Percentiles rank a stretch among this genome's conserved stretches.
Evolutionary conservation across 169 alveolate genomes (phyloP).

Genomic region (Plasmodium gaboni): DNA sequence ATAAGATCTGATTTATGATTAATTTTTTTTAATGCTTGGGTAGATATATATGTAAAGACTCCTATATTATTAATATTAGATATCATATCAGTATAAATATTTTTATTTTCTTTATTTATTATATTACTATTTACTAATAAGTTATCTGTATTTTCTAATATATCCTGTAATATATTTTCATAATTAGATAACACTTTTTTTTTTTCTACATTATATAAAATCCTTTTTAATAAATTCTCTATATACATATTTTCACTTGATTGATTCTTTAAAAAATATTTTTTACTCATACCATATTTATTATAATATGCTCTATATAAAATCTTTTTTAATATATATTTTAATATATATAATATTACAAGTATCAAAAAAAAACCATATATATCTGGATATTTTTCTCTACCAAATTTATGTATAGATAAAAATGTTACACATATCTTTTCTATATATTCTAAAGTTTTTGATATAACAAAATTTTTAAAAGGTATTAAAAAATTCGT

Average conservation of each 20-base stretch:
- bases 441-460: slow-evolving; percentile 18
- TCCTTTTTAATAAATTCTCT: slow-evolving; percentile 38
- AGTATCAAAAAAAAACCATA: slow-evolving; percentile 25
- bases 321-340: not conserved
- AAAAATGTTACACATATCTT: slow-evolving; percentile 1
- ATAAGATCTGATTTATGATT: slow-evolving; percentile 27
- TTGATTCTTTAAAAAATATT: not conserved
- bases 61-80: slow-evolving; percentile 57
- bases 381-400: slow-evolving; percentile 24
- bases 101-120: slow-evolving; percentile 53
- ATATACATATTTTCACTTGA: slow-evolving; percentile 18
- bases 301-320: not conserved
- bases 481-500: slow-evolving; percentile 27
- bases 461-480: slow-evolving; percentile 22
- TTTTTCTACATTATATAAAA: slow-evolving; percentile 26
- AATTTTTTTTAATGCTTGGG: slow-evolving; percentile 57
- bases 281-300: not conserved
- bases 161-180: slow-evolving; percentile 20
- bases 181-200: not conserved
- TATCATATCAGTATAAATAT: slow-evolving; percentile 44
- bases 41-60: slow-evolving; percentile 47
- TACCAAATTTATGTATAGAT: slow-evolving; percentile 26
- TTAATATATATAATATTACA: slow-evolving; percentile 3
- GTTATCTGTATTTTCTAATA: slow-evolving; percentile 31
- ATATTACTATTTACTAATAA: slow-evolving; percentile 17